A percentile compares a stretch with the other conserved stretches of the same genome.
phyloP scores from a whole-genome alignment of 148 eudicot genomes.

The Vaccinium darrowii region DNA sequence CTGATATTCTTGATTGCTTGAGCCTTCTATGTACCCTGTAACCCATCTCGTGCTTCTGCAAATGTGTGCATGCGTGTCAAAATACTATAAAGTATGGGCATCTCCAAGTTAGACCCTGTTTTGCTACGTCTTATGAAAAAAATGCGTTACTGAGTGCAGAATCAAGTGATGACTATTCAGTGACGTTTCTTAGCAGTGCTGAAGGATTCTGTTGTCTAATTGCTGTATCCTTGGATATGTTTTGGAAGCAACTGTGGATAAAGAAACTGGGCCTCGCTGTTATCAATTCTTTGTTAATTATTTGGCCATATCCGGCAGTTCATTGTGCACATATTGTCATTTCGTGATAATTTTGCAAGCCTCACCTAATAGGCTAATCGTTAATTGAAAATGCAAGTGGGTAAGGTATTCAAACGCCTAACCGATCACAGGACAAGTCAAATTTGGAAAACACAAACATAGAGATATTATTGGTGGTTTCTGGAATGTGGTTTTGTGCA shows the following conservation, averaged over 20 bases:
- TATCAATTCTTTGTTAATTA: neutral
- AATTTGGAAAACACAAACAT: neutral
- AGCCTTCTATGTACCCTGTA: neutral
- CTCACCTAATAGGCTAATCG: neutral
- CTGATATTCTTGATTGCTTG: slow-evolving; percentile 1
- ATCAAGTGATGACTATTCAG: neutral
- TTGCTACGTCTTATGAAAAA: neutral
- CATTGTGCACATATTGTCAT: neutral
- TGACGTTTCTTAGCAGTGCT: neutral
- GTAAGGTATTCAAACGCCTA: neutral
- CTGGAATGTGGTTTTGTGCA: neutral
- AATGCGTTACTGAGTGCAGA: neutral
- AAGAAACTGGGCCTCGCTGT: neutral
- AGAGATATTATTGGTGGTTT: neutral
- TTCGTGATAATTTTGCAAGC: neutral
- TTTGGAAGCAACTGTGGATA: neutral
- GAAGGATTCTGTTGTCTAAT: neutral
- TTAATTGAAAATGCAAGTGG: neutral
- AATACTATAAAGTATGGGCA: neutral
- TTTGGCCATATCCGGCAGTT: neutral
- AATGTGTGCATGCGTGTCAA: neutral
- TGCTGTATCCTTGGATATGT: neutral
- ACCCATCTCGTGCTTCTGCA: neutral
- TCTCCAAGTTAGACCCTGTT: neutral
- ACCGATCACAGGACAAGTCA: neutral